Base-by-base conservation (phyloP, 2,329 filamentous ascomycete genomes). In the Pseudonectria buxi region DNA sequence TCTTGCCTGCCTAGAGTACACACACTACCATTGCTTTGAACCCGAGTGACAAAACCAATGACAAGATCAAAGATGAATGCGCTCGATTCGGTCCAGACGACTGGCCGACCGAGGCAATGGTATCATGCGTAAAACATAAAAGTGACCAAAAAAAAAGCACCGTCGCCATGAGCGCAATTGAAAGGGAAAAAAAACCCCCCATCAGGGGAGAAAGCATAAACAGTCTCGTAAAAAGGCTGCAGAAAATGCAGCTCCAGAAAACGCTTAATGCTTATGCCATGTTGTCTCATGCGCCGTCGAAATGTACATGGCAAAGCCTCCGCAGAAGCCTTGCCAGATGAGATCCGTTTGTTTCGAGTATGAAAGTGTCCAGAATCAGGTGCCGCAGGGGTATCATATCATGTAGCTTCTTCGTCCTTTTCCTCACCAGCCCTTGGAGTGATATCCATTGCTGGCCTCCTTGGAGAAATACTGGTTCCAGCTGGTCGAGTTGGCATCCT, bases 381-480 rank as follows among this genome's bases (percentile, higher is more conserved):
- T 24, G 26, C 14, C 29, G 16, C 3, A 22, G 27, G 32, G 31
- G 39, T 37, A 42, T 41, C 33, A 28, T 39, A 24, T 24, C 34
- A 12, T 35, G 24, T 28, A 24, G 14, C 12, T 33, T 16, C 35
- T 18, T 42, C 13, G 26, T 37, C 13, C 32, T 44, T 5, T 9
- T 44, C 32, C 47, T 55, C 50, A 65, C 63, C 63, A 65, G 26
- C 63, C 63, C 53, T 65, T 65, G 40, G 62, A 63, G 51, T 65
- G 62, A 45, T 66, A 66, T 40, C 62, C 62, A 37, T 65, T 61
- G 39, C 71, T 67, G n/a, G 85, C 77, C 29, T 87, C 86, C 57
- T 82, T 79, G 54, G 83, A 79, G 54, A 94, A 88, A 62, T 88
- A 92, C 52, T 92, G 80, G 59, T 92, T 92, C 78, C 77, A 90